A percentile compares a stretch with the other conserved stretches of the same genome.
Evolutionary conservation across 208 protist species (phyloP).

Genomic region (Acanthamoeba triangularis): DNA sequence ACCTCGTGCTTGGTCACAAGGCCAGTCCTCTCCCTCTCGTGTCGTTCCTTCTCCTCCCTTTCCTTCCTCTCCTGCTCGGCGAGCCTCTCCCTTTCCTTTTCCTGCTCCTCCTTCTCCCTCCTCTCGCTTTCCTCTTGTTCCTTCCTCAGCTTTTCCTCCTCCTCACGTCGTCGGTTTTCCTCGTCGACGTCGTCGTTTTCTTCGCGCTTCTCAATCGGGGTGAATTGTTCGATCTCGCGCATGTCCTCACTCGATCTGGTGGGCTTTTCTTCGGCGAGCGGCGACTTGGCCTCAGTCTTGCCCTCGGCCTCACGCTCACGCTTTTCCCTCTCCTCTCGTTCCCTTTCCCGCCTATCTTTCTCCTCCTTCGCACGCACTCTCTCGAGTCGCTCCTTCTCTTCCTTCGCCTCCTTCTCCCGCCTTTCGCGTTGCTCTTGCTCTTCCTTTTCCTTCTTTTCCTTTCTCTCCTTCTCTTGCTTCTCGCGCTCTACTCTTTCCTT

Average conservation of each 20-base stretch:
- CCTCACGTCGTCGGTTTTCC: too few species aligned
- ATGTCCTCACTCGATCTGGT: neutral
- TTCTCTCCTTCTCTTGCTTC: neutral
- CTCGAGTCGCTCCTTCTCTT: neutral
- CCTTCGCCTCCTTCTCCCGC: neutral
- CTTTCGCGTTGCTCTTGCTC: neutral
- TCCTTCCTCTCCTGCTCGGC: neutral
- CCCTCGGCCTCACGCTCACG: neutral
- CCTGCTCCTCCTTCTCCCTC: neutral
- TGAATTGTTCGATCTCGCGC: neutral
- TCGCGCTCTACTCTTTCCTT: slow-evolving; percentile 19
- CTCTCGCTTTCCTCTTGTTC: slow-evolving; percentile 22
- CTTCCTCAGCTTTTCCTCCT: neutral
- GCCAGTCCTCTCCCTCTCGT: neutral
- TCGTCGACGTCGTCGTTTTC: neutral
- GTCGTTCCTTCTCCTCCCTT: slow-evolving; percentile 5
- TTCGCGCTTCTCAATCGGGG: neutral
- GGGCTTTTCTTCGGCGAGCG: neutral
- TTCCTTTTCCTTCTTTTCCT: neutral
- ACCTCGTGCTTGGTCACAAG: neutral
- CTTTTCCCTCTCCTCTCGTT: neutral
- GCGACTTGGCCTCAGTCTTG: too few species aligned
- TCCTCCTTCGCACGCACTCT: neutral
- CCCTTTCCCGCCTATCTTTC: neutral
- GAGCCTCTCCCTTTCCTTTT: neutral